Base-by-base conservation (phyloP, 192 early-diverging fungal species). In the Endogone sp. region DNA sequence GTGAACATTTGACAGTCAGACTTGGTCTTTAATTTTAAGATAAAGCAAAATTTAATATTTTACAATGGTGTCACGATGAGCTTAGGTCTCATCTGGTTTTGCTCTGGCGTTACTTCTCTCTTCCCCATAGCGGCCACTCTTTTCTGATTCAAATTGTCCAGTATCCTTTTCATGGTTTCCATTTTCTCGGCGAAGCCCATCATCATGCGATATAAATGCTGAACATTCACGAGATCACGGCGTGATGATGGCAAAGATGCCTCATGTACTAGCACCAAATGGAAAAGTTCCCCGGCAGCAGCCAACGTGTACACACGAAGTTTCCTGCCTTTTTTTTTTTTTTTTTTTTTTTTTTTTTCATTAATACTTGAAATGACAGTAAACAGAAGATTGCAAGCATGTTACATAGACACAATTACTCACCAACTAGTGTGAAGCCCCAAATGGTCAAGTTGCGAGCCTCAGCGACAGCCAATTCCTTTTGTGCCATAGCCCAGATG, bases 241-340 rank as follows among this genome's bases (percentile, higher is more conserved):
- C 37, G 37, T 63, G 65, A 66, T 56, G 65, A 66, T 20, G 66
- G 66, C 26, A 68, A 54, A 31, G 58, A 70, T 57, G 69, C 49
- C 37, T 70, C 27, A 44, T 70, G 58, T 57, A 70, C 64, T 64
- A 70, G n/a, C 54, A 70, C 37, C 69, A 70, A 70, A 70, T 70
- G 69, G 64, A 70, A 70, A 64, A 70, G 54, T 29, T 29, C 44
- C 29, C 61, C 69, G 64, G 44, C 22, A 64, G 62, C 44, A 28
- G 62, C 6, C 62, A 70, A 64, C 56, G 62, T 63, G 23, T 70
- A 70, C 3, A 70, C 62, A 64, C 62, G 56, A 23, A 70, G 62
- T 63, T 70, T 62, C 31, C 57, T 24, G 16, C 67, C 67, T 69
- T 44, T 24, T 69, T 69, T 29, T 49, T 61, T 13, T 22, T 23